Percentiles rank a stretch among this genome's conserved stretches.
phyloP scores from a whole-genome alignment of 1,139 yeast genomes.

The Magnusiomyces suaveolens region DNA sequence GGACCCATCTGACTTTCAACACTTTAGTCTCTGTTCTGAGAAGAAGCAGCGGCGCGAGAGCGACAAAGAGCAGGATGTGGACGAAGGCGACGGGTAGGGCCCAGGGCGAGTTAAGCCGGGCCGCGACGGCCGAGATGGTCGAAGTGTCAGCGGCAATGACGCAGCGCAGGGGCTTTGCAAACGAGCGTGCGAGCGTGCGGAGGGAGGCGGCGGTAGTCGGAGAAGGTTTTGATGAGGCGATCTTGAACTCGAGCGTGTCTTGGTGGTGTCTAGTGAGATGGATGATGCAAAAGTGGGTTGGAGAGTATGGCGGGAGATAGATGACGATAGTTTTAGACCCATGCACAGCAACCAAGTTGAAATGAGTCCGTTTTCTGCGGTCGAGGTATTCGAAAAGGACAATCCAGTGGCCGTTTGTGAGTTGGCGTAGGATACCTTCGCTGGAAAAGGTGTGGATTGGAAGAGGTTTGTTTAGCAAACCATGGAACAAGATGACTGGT shows the following conservation, averaged over 20 bases:
- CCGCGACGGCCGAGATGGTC: constrained; percentile 16
- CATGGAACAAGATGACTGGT: neutral
- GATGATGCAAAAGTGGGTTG: neutral
- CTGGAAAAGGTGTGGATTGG: neutral
- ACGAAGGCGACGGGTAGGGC: constrained; percentile 21
- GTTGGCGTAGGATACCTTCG: neutral
- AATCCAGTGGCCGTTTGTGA: neutral
- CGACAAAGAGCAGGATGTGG: constrained; percentile 17
- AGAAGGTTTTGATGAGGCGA: neutral
- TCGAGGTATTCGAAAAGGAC: neutral
- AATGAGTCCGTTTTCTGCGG: neutral
- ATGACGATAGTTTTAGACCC: too few relatives aligned
- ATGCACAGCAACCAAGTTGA: neutral
- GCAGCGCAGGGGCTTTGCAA: constrained; percentile 19
- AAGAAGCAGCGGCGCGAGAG: constrained; percentile 18
- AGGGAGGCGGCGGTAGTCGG: constrained; percentile 10
- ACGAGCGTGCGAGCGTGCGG: constrained; percentile 16
- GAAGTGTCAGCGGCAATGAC: constrained; percentile 19
- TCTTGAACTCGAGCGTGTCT: neutral
- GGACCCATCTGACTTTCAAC: neutral
- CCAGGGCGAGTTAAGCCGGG: constrained; percentile 22
- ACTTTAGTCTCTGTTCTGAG: neutral
- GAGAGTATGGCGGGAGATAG: neutral
- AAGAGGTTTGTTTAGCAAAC: neutral
- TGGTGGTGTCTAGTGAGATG: too few relatives aligned